A percentile compares a stretch with the other conserved stretches of the same genome.
Conservation (phyloP, 2,329 filamentous ascomycete genomes). For the Onygenales sp. region DNA sequence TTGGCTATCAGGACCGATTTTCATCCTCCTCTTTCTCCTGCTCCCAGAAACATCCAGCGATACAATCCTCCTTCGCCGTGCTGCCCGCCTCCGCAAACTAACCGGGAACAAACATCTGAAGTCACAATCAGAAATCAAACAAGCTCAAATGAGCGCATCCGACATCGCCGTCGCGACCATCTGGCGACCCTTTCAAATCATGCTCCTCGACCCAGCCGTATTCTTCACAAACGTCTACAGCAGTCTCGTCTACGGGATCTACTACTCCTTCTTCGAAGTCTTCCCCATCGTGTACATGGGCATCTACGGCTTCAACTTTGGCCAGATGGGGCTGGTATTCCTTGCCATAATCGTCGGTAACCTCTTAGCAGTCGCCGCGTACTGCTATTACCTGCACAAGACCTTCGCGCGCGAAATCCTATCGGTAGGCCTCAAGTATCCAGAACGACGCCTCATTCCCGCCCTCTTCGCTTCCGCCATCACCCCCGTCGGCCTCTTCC, state of each 20-base stretch:
- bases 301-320: slow-evolving; percentile 51
- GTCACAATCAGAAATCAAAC: slow-evolving; percentile 56
- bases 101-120: slow-evolving; percentile 49
- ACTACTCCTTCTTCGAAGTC: slow-evolving; percentile 53
- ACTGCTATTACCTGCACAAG: slow-evolving; percentile 44
- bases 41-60: slow-evolving; percentile 55
- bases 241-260: slow-evolving; percentile 44
- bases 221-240: slow-evolving; percentile 54
- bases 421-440: slow-evolving; percentile 37
- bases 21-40: slow-evolving; percentile 52
- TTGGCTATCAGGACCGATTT: slow-evolving; percentile 50
- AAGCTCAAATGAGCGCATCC: slow-evolving; percentile 41
- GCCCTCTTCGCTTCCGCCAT: slow-evolving; percentile 45
- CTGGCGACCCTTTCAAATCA: slow-evolving; percentile 53
- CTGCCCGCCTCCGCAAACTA: slow-evolving; percentile 50
- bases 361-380: slow-evolving; percentile 42
- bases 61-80: slow-evolving; percentile 54
- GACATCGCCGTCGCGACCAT: slow-evolving; percentile 46
- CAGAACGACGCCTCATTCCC: slow-evolving; percentile 46
- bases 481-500: slow-evolving; percentile 50
- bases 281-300: slow-evolving; percentile 55
- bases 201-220: slow-evolving; percentile 52
- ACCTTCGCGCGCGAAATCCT: slow-evolving; percentile 44
- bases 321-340: slow-evolving; percentile 52
- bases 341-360: slow-evolving; percentile 51